Percentiles rank a stretch among this genome's conserved stretches.
Conservation (phyloP, 768 basidiomycete genomes). For the Boletus pseudo-olivaceus region DNA sequence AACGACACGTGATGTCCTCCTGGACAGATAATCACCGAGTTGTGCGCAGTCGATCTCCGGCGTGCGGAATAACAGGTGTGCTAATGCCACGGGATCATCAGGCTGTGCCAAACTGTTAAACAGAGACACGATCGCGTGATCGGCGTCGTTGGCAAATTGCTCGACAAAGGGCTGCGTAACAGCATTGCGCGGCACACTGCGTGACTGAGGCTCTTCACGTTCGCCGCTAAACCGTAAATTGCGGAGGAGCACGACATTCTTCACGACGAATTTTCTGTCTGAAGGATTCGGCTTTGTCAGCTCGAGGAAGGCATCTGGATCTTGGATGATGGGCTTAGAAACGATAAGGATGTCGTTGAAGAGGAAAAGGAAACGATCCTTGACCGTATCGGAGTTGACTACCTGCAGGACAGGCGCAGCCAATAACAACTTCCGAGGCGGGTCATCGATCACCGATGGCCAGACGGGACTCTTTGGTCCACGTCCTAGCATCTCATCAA, state of each 20-base stretch:
- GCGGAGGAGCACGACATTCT: conserved; percentile 79
- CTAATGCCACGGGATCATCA: conserved; percentile 72
- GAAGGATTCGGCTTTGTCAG: conserved; percentile 49
- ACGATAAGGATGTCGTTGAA: conserved; percentile 94
- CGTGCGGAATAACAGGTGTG: conserved; percentile 77
- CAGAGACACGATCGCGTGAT: conserved; percentile 69
- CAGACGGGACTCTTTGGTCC: conserved; percentile 57
- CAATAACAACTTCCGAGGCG: conserved; percentile 80
- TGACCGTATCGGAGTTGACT: conserved; percentile 89
- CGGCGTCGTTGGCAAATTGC: conserved; percentile 78
- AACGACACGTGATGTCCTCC: conserved; percentile 67
- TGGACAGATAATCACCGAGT: conserved; percentile 81
- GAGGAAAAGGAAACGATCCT: conserved; percentile 95
- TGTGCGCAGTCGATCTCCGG: conserved; percentile 77
- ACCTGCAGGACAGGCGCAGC: conserved; percentile 90
- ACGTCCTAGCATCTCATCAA: conserved; percentile 67
- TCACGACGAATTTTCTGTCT: conserved; percentile 83
- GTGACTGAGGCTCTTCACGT: conserved; percentile 56
- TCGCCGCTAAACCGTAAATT: conserved; percentile 68
- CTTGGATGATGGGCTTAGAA: conserved; percentile 80
- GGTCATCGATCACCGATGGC: conserved; percentile 72
- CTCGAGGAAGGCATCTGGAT: conserved; percentile 61
- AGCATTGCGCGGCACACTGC: conserved; percentile 52
- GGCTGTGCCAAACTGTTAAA: conserved; percentile 55
- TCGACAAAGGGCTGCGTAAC: conserved; percentile 70